phyloP scores from a whole-genome alignment of 2,329 filamentous ascomycete genomes.

The Penicillium sp. region DNA sequence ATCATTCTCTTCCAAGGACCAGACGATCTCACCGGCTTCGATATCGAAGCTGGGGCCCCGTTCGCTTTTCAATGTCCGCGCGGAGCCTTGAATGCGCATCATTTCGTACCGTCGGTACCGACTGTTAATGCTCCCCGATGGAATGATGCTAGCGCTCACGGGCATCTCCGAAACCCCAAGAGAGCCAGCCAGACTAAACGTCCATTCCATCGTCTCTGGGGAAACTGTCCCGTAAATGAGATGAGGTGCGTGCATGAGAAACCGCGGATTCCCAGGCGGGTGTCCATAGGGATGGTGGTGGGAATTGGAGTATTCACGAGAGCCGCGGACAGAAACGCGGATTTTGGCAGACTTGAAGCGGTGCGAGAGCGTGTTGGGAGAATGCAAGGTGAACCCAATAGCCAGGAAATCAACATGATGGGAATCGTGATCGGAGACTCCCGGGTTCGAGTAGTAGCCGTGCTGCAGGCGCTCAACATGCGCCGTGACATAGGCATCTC shows the following conservation, averaged over 20 bases:
- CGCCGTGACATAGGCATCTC: constrained; percentile 52
- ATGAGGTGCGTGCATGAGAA: constrained; percentile 54
- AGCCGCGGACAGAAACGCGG: constrained; percentile 33
- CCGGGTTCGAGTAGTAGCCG: constrained; percentile 47
- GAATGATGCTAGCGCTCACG: constrained; percentile 44
- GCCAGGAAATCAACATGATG: constrained; percentile 52
- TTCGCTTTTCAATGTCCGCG: constrained; percentile 42
- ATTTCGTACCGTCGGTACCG: constrained; percentile 51
- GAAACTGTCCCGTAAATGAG: constrained; percentile 51
- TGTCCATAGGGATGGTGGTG: background rate
- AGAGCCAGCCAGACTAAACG: constrained; percentile 49
- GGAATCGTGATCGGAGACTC: constrained; percentile 45
- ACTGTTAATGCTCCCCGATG: constrained; percentile 42
- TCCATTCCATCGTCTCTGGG: constrained; percentile 52
- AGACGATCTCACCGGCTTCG: constrained; percentile 50
- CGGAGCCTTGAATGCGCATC: constrained; percentile 53
- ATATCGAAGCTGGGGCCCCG: constrained; percentile 40
- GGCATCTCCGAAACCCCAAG: constrained; percentile 50
- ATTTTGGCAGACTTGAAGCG: constrained; percentile 53
- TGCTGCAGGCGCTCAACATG: constrained; percentile 54
- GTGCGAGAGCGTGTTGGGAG: constrained; percentile 43
- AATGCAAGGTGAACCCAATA: constrained; percentile 53
- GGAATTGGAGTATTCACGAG: constrained; percentile 3
- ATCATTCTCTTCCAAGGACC: constrained; percentile 53
- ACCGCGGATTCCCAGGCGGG: constrained; percentile 38